Evolutionary conservation across 1,284 basidiomycete species (phyloP).

Genomic region (Trichosporon sp.): DNA sequence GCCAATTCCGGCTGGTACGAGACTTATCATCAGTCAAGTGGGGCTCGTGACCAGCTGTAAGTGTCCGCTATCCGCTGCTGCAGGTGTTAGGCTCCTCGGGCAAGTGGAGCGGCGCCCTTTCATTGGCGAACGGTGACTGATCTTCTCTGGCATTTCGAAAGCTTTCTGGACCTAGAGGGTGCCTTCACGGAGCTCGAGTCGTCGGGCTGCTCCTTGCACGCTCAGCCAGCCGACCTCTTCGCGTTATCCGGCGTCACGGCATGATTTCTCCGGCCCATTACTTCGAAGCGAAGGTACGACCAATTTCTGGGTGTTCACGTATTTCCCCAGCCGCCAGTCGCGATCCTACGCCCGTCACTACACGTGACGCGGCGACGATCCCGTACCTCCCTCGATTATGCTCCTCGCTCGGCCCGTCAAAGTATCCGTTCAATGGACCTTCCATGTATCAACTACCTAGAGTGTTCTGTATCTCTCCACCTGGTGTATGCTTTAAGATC

Average conservation of each 20-base stretch:
- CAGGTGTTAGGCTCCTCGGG: neutral
- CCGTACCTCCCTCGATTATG: too few relatives aligned
- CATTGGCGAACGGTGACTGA: neutral
- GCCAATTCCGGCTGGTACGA: neutral
- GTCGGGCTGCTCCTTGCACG: neutral
- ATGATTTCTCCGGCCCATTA: neutral
- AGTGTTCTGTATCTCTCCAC: too few relatives aligned
- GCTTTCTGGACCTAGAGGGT: neutral
- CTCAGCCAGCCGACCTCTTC: neutral
- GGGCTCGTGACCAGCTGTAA: constrained; percentile 1
- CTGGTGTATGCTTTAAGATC: too few relatives aligned
- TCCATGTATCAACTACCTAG: too few relatives aligned
- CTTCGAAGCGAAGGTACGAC: too few relatives aligned
- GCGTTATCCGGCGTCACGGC: neutral
- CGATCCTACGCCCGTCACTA: too few relatives aligned
- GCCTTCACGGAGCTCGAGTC: neutral
- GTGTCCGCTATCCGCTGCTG: neutral
- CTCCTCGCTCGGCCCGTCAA: too few relatives aligned
- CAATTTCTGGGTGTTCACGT: too few relatives aligned
- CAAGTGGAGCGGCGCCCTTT: neutral
- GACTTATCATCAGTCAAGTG: neutral
- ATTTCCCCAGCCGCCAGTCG: too few relatives aligned
- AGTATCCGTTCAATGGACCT: too few relatives aligned
- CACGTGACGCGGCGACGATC: too few relatives aligned
- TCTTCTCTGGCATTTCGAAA: neutral